Evolutionary conservation across 352 stramenopile species (phyloP).

Genomic region (Globisporangium apiculatum): DNA sequence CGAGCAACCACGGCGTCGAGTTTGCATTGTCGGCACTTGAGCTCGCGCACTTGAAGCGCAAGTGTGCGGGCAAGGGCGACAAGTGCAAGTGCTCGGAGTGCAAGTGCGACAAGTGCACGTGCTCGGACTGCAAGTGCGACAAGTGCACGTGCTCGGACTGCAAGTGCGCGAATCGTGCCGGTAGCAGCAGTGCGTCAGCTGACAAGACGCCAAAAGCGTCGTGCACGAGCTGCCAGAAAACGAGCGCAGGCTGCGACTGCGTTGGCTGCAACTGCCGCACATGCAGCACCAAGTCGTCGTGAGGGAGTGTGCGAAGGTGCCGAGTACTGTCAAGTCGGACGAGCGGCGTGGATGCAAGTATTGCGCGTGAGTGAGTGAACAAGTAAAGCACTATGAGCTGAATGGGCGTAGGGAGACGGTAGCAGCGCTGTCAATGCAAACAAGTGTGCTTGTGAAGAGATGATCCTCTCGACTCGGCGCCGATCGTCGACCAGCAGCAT

Average conservation of each 20-base stretch:
- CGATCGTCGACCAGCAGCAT: too few relatives aligned
- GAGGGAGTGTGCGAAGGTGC: too few relatives aligned
- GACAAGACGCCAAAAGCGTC: neutral
- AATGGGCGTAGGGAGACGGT: too few relatives aligned
- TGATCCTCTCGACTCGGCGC: too few relatives aligned
- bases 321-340: too few relatives aligned
- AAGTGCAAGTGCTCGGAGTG: constrained; percentile 31
- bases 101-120: constrained; percentile 28
- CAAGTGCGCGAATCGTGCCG: constrained; percentile 6
- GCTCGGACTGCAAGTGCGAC: constrained; percentile 18
- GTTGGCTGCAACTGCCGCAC: neutral
- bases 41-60: constrained; percentile 86
- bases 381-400: too few relatives aligned
- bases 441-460: too few relatives aligned
- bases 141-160: constrained; percentile 30
- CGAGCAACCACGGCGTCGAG: constrained; percentile 45
- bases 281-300: neutral
- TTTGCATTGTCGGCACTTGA: constrained; percentile 65
- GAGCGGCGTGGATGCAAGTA: too few relatives aligned
- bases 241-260: neutral
- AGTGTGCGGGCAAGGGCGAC: constrained; percentile 26
- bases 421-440: too few relatives aligned
- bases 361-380: too few relatives aligned
- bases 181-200: neutral
- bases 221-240: neutral